A percentile compares a stretch with the other conserved stretches of the same genome.
Conservation (phyloP, 2,329 filamentous ascomycete genomes). For the Aspergillus pseudoglaucus region DNA sequence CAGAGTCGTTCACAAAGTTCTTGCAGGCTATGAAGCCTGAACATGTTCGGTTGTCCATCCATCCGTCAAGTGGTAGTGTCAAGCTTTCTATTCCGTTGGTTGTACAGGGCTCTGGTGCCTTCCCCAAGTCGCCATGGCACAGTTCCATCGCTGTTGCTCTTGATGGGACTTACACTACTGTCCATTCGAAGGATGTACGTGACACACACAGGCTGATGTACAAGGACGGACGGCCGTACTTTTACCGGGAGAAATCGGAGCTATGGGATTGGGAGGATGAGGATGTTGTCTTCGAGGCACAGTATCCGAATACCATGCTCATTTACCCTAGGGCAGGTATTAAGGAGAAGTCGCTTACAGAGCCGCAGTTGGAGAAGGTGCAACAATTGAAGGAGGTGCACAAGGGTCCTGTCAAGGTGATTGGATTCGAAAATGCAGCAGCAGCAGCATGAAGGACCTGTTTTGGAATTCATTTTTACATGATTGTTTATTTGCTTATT, state of each 20-base stretch:
- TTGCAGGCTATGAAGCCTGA: conserved; percentile 21
- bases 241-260: conserved; percentile 46
- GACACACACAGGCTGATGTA: conserved; percentile 42
- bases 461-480: too few relatives aligned
- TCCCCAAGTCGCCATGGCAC: conserved; percentile 31
- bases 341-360: conserved; percentile 16
- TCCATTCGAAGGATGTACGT: conserved; percentile 21
- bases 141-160: conserved; percentile 25
- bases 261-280: conserved; percentile 40
- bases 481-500: too few relatives aligned
- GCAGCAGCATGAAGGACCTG: too few relatives aligned
- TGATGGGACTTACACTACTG: conserved; percentile 18
- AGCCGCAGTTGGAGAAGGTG: conserved; percentile 19
- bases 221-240: conserved; percentile 42
- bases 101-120: conserved; percentile 14
- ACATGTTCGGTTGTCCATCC: conserved; percentile 24
- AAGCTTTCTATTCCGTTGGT: conserved; percentile 22
- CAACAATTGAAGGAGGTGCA: conserved; percentile 24
- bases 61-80: conserved; percentile 20
- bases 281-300: conserved; percentile 37
- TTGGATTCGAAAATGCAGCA: too few relatives aligned
- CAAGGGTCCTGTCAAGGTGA: too few relatives aligned
- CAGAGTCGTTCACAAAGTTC: conserved; percentile 22
- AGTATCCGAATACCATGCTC: conserved; percentile 37
- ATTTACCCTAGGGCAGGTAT: conserved; percentile 17